A percentile compares a stretch with the other conserved stretches of the same genome.
Conservation (phyloP, 495 filamentous ascomycete genomes). For the Talaromyces liani region DNA sequence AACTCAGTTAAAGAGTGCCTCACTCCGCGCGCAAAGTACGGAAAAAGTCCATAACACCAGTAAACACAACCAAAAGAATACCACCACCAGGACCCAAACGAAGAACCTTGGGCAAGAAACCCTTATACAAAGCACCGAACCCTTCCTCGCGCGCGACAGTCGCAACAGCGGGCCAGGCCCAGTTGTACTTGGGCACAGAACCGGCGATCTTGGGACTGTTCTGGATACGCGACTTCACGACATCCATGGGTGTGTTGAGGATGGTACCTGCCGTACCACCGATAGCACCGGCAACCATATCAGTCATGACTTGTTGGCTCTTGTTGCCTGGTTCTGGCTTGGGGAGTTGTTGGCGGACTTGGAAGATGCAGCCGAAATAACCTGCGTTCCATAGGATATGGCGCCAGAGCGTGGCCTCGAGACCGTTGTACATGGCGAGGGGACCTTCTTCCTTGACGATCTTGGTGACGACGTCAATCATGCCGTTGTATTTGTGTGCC, state of each 20-base stretch:
- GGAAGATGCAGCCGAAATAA: constrained; percentile 98
- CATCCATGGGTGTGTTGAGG: constrained; percentile 94
- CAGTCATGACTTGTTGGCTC: constrained; percentile 71
- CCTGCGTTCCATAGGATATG: constrained; percentile 96
- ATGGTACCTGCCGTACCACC: constrained; percentile 92
- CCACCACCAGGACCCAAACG: constrained; percentile 83
- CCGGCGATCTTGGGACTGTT: constrained; percentile 80
- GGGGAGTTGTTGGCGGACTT: constrained; percentile 79
- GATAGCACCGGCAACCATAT: constrained; percentile 75
- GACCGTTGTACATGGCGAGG: constrained; percentile 88
- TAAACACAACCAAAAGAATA: constrained; percentile 89
- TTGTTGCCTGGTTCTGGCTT: constrained; percentile 63
- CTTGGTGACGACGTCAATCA: constrained; percentile 83
- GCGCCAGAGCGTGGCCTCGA: constrained; percentile 94
- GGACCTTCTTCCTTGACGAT: constrained; percentile 78
- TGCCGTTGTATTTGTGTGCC: constrained; percentile 89
- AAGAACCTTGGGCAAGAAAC: constrained; percentile 92
- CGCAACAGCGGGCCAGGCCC: constrained; percentile 81
- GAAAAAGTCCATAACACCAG: constrained; percentile 90
- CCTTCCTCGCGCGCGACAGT: constrained; percentile 92
- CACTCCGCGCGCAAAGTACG: constrained; percentile 40
- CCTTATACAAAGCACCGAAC: constrained; percentile 89
- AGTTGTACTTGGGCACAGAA: constrained; percentile 86
- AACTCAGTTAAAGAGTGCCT: constrained; percentile 3
- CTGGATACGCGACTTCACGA: constrained; percentile 96